phyloP scores from a whole-genome alignment of 2,329 filamentous ascomycete species.

The Trichoderma sp. region DNA sequence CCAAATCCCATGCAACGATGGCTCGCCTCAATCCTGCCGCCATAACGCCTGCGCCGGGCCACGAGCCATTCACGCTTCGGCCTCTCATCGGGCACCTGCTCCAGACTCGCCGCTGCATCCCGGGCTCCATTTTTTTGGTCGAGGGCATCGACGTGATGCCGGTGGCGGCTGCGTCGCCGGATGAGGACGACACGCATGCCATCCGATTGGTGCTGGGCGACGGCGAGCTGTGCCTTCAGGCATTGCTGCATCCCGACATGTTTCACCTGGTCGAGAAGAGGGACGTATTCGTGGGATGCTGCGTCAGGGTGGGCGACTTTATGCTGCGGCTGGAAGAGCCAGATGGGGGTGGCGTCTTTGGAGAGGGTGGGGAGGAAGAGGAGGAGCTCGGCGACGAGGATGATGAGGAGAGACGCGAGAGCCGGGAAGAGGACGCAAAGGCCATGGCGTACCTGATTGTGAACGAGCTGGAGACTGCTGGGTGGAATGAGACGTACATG shows the following conservation, averaged over 20 bases:
- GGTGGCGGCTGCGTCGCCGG: constrained; percentile 36
- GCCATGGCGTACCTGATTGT: constrained; percentile 52
- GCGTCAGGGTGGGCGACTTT: constrained; percentile 52
- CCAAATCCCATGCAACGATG: constrained; percentile 30
- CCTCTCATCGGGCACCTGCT: constrained; percentile 55
- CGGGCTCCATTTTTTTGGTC: constrained; percentile 55
- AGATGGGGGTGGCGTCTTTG: neutral
- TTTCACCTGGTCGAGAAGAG: constrained; percentile 53
- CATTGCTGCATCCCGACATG: constrained; percentile 50
- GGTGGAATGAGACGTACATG: constrained; percentile 52
- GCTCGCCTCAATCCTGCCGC: constrained; percentile 37
- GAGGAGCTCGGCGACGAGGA: neutral
- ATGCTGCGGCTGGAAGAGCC: constrained; percentile 35
- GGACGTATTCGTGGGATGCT: constrained; percentile 53
- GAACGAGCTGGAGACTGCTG: constrained; percentile 50
- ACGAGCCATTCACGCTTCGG: constrained; percentile 37
- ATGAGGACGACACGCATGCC: constrained; percentile 46
- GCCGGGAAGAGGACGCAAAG: constrained; percentile 10
- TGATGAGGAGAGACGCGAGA: neutral
- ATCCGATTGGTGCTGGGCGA: constrained; percentile 57
- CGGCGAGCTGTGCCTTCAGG: constrained; percentile 59
- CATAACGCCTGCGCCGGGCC: constrained; percentile 34
- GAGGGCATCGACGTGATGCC: constrained; percentile 48
- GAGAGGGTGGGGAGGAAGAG: neutral
- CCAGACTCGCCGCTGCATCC: constrained; percentile 52